Evolutionary conservation across 169 alveolate species (phyloP).

Genomic region (Cryptosporidium felis): DNA sequence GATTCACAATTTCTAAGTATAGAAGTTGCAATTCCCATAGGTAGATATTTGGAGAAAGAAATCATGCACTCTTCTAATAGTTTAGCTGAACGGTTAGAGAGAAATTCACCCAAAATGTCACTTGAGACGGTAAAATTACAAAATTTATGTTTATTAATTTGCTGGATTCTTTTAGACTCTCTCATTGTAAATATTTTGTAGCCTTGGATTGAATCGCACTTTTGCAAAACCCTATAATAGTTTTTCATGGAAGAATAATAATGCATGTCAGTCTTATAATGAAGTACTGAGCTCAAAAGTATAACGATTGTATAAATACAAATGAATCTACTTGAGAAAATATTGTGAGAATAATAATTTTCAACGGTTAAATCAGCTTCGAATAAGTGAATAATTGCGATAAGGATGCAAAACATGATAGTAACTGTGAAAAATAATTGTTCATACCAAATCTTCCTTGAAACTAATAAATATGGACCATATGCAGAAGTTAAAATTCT

Average conservation of each 20-base stretch:
- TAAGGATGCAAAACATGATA: background rate
- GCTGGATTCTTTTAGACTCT: too few species aligned
- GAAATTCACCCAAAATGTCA: conserved; percentile 6
- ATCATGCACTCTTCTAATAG: background rate
- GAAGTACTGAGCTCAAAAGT: background rate
- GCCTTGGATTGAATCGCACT: background rate
- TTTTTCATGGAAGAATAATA: background rate
- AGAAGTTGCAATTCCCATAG: background rate
- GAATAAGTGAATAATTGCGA: background rate
- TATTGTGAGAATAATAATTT: background rate
- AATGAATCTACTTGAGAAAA: background rate
- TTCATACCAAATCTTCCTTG: background rate
- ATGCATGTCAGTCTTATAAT: conserved; percentile 8
- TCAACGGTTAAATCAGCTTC: background rate
- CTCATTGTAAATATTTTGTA: too few species aligned
- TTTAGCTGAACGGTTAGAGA: background rate
- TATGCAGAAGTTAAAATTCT: background rate
- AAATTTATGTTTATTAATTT: too few species aligned
- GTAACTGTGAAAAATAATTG: background rate
- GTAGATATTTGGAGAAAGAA: conserved; percentile 54
- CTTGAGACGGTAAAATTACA: too few species aligned
- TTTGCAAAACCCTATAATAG: background rate
- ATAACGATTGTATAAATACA: background rate
- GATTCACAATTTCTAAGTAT: background rate
- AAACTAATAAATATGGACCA: conserved; percentile 1